Conservation (phyloP, 768 basidiomycete genomes). For the Tricholomella constricta region DNA sequence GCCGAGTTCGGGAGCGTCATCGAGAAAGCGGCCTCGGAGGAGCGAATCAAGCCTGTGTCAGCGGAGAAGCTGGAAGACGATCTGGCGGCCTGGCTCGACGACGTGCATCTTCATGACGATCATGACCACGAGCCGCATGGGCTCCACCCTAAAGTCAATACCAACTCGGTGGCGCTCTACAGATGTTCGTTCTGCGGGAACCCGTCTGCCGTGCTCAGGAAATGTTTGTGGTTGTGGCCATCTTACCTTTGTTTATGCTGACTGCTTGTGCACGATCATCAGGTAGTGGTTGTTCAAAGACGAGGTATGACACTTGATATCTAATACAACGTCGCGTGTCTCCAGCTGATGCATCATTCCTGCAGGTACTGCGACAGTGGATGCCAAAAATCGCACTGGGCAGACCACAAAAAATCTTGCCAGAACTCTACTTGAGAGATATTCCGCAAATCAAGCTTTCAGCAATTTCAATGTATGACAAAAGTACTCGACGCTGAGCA, state of each 20-base stretch:
- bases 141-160: conserved; percentile 47
- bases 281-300: conserved; percentile 29
- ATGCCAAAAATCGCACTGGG: conserved; percentile 43
- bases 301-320: conserved; percentile 17
- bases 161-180: conserved; percentile 54
- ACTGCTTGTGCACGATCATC: neutral
- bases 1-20: conserved; percentile 51
- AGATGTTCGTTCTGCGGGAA: conserved; percentile 67
- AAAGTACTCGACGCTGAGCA: too few relatives aligned
- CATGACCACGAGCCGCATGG: conserved; percentile 30
- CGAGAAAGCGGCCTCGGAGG: conserved; percentile 29
- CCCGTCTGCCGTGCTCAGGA: conserved; percentile 57
- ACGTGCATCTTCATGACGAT: conserved; percentile 28
- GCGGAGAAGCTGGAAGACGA: conserved; percentile 54
- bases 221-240: conserved; percentile 36
- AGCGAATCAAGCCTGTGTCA: conserved; percentile 27
- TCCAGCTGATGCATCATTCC: neutral
- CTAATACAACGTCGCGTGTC: neutral
- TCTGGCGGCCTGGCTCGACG: conserved; percentile 31
- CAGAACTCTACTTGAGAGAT: neutral
- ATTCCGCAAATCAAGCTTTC: neutral
- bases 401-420: conserved; percentile 39
- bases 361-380: conserved; percentile 46
- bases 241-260: neutral
- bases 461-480: too few relatives aligned